Conservation (phyloP, 108 stramenopile species). For the Asterionellopsis glacialis region DNA sequence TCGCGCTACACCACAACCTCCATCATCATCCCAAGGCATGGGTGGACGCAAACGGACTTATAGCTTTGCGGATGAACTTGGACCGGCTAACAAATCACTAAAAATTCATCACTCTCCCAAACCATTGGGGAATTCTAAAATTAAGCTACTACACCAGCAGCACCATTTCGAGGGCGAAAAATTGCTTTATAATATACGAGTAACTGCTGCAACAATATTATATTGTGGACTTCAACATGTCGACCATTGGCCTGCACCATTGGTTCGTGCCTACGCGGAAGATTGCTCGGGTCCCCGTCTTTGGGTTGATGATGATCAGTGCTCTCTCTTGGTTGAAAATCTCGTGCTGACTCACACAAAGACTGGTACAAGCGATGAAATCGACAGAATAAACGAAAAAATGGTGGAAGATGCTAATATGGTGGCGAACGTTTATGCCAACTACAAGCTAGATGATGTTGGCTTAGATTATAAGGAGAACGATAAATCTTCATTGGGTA, state of each 20-base stretch:
- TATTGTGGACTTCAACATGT: conserved; percentile 46
- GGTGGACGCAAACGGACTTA: background rate
- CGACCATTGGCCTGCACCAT: conserved; percentile 67
- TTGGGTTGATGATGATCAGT: conserved; percentile 65
- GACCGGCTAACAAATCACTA: conserved; percentile 8
- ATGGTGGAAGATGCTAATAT: conserved; percentile 10
- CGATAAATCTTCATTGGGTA: no score
- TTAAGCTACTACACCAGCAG: background rate
- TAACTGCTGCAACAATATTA: conserved; percentile 54
- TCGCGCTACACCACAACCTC: background rate
- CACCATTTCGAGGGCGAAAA: background rate
- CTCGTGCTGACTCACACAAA: conserved; percentile 31
- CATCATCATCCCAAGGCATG: background rate
- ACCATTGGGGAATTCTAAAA: background rate
- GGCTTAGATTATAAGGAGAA: no score
- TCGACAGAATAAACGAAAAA: background rate
- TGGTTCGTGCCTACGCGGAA: conserved; percentile 60
- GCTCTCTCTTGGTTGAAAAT: conserved; percentile 55
- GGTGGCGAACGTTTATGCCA: conserved; percentile 4
- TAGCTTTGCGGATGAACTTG: background rate
- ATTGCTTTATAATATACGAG: background rate
- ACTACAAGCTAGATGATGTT: background rate
- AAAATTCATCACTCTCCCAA: background rate
- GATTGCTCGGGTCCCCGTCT: conserved; percentile 68
- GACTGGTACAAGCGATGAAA: conserved; percentile 12